Evolutionary conservation across 441 rosid genomes (phyloP).

Genomic region (Populus hybrid): DNA sequence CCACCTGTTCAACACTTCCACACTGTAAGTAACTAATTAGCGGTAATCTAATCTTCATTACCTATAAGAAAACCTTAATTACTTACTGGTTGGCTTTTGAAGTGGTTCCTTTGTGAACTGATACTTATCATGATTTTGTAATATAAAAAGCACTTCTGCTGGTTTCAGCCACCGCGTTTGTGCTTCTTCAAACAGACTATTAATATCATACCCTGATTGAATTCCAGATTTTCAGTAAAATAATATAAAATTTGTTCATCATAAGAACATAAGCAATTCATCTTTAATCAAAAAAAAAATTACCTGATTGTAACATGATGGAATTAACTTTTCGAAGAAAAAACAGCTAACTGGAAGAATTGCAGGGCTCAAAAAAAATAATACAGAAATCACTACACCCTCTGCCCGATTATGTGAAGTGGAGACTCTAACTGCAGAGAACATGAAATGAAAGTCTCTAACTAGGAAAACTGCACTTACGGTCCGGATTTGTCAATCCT

Average conservation of each 20-base stretch:
- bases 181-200: constrained; percentile 51
- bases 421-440: neutral
- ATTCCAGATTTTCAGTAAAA: neutral
- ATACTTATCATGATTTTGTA: constrained; percentile 68
- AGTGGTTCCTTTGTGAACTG: constrained; percentile 47
- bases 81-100: constrained; percentile 62
- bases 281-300: neutral
- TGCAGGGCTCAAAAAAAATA: neutral
- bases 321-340: neutral
- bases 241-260: neutral
- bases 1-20: constrained; percentile 54
- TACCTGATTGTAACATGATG: constrained; percentile 21
- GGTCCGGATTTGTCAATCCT: neutral
- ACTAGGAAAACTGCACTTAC: neutral
- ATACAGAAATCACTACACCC: constrained; percentile 1
- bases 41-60: neutral
- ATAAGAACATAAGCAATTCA: neutral
- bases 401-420: neutral
- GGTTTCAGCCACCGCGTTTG: too few relatives aligned
- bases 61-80: neutral
- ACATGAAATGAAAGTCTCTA: neutral
- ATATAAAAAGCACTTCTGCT: constrained; percentile 56
- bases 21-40: neutral
- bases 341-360: neutral
- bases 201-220: constrained; percentile 55